Evolutionary conservation across 1,284 basidiomycete species (phyloP), one percentile per base, ranked within the genome.

Genomic region (Ustilago vetiveriae): DNA sequence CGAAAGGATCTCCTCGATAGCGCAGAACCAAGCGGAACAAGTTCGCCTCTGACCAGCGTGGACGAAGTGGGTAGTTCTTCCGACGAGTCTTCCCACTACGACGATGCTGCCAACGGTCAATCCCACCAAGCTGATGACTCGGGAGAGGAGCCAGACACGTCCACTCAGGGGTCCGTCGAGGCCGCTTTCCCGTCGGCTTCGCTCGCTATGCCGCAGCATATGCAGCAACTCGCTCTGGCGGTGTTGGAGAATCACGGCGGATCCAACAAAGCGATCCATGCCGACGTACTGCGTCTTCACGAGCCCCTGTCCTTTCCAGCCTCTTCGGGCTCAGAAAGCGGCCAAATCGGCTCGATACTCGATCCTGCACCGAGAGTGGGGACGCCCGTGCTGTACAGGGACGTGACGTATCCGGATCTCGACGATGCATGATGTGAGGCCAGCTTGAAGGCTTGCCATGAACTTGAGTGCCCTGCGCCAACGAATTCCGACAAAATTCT

Each of bases 191-290:
- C 51, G 4, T 17, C 41, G 9, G 14, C 54, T 3, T 39, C 45
- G 17, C 36, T 60, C 2, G 24, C 30, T 4, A 43, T 39, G 29
- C 48, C 60, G 29, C 60, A 57, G n/a, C 36, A 56, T 26, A 56
- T 64, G 60, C 60, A 57, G 45, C 60, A 57, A 29, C 36, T 64
- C n/a, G 60, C 60, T 5, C 39, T 52, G 3, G 53, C 53, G 3
- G 53, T 64, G 1, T 32, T 64, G 19, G 53, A 52, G 16, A 48
- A 48, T 8, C 24, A 42, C 30, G 43, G 35, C 6, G 43, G 10
- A n/a, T 14, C 33, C 7, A 19, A 9, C 33, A 63, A 51, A 30
- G 39, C 22, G 19, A 16, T 36, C 8, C 38, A 50, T 3, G 19
- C 32, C 6, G 33, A 26, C 7, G 17, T 50, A 13, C 5, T 51